Conservation (phyloP, 2,329 filamentous ascomycete species). For the Verticillium nonalfalfae region DNA sequence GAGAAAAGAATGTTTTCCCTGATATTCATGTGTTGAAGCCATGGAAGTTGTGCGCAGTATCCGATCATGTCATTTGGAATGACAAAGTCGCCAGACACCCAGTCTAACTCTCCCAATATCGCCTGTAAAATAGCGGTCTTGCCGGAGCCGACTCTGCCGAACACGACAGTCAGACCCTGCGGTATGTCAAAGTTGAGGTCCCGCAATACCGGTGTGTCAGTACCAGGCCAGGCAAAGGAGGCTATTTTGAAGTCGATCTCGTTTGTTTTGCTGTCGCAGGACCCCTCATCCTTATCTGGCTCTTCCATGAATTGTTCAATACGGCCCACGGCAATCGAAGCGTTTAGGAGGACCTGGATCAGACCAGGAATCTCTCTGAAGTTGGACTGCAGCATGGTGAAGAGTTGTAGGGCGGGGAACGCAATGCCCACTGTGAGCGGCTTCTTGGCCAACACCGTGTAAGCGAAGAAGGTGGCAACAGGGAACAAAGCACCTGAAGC, state of each 20-base stretch:
- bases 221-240: slow-evolving; percentile 75
- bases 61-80: slow-evolving; percentile 44
- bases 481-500: slow-evolving; percentile 71
- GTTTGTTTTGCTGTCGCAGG: slow-evolving; percentile 24
- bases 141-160: slow-evolving; percentile 54
- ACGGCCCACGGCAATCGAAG: slow-evolving; percentile 72
- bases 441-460: slow-evolving; percentile 63
- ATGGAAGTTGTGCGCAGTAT: slow-evolving; percentile 55
- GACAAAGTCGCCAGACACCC: slow-evolving; percentile 41
- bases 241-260: slow-evolving; percentile 54
- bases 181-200: slow-evolving; percentile 38
- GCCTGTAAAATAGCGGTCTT: slow-evolving; percentile 56
- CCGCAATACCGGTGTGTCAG: slow-evolving; percentile 42
- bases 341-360: slow-evolving; percentile 72
- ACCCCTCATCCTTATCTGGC: slow-evolving; percentile 60
- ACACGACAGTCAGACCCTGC: slow-evolving; percentile 47
- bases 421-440: slow-evolving; percentile 73
- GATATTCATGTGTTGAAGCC: slow-evolving; percentile 61
- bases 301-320: slow-evolving; percentile 85
- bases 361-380: slow-evolving; percentile 70
- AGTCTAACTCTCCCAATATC: slow-evolving; percentile 60
- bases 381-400: slow-evolving; percentile 66
- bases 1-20: slow-evolving; percentile 60
- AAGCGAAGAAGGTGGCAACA: slow-evolving; percentile 74
- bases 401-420: slow-evolving; percentile 80